Evolutionary conservation across 169 alveolate genomes (phyloP), one percentile per base, ranked within the genome.

Genomic region (Eimeria maxima): DNA sequence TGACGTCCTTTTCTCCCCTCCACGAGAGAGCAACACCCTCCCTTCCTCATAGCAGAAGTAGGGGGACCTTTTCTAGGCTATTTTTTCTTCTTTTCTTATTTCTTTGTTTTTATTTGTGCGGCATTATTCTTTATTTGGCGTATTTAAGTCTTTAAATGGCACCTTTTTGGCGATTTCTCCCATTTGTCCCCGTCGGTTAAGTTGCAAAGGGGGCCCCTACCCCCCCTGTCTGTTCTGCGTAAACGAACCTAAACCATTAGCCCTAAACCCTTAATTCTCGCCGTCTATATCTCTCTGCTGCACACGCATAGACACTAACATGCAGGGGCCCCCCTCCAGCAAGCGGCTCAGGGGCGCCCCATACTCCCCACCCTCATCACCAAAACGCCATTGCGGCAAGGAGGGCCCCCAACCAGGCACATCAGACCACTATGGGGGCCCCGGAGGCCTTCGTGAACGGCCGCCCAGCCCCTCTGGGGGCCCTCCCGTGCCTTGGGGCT

Each of bases 281-380:
- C 24, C 78, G 38, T 33, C 38, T 33, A 33, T 1, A 33, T 33
- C 38, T 33, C 1, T 33, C 1, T 53, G 60, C 60, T 53, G 60
- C 60, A 53, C 60, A 33, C 38, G 1, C 78, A 22, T 27, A 10
- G 29, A 11, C 78, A 71, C 20, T 47, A 71, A 11, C 24, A 71
- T 71, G 81, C 29, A 38, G 47, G 50, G 50, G 50, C 81, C 81
- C 81, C 47, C 47, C 7, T 44, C 50, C 50, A 2, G 27, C 47
- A 27, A 38, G 81, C 42, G 81, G 81, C 44, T 38, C 20, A 71
- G 81, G 81, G 81, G 13, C 47, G 50, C 81, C 81, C 29, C 81
- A 2, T 44, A 71, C n/a, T 27, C 16, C 47, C 81, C 81, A 2
- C 24, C 13, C 22, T 11, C 81, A 8, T 27, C 81, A 2, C 81